Percentiles rank a stretch among this genome's conserved stretches.
phyloP scores from a whole-genome alignment of 805 yeast genomes.

The Lachancea meyersii region DNA sequence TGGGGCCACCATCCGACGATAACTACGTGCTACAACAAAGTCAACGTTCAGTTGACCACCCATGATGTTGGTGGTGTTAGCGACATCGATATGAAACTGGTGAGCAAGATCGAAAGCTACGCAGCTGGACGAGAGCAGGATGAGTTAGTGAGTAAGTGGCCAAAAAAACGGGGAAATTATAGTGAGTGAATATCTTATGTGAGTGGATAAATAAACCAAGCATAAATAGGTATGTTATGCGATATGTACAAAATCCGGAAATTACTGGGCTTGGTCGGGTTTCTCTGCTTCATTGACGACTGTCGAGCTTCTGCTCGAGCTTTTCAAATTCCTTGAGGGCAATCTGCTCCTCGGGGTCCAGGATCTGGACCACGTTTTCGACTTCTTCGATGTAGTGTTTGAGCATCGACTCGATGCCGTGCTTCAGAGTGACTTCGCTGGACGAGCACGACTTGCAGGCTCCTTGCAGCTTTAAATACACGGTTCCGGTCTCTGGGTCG shows the following conservation, averaged over 20 bases:
- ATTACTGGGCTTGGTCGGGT: too few species aligned
- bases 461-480: slow-evolving; percentile 83
- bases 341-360: slow-evolving; percentile 69
- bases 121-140: slow-evolving; percentile 5
- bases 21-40: slow-evolving; percentile 54
- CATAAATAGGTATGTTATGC: too few species aligned
- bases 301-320: slow-evolving; percentile 54
- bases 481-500: slow-evolving; percentile 80
- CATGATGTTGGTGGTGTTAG: slow-evolving; percentile 55
- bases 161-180: not conserved
- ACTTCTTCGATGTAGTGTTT: slow-evolving; percentile 96
- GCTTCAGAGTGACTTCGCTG: slow-evolving; percentile 84
- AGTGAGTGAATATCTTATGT: not conserved
- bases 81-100: slow-evolving; percentile 54
- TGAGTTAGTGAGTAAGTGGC: not conserved
- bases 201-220: too few species aligned
- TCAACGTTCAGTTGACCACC: slow-evolving; percentile 50
- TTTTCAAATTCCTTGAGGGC: slow-evolving; percentile 81
- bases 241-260: not conserved
- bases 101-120: slow-evolving; percentile 41
- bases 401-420: slow-evolving; percentile 96
- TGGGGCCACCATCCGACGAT: slow-evolving; percentile 69
- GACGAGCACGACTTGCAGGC: slow-evolving; percentile 93
- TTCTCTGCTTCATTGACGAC: slow-evolving; percentile 4
- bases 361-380: slow-evolving; percentile 76